Conservation (phyloP, 2,329 filamentous ascomycete genomes). For the Neopestalotiopsis rosae region DNA sequence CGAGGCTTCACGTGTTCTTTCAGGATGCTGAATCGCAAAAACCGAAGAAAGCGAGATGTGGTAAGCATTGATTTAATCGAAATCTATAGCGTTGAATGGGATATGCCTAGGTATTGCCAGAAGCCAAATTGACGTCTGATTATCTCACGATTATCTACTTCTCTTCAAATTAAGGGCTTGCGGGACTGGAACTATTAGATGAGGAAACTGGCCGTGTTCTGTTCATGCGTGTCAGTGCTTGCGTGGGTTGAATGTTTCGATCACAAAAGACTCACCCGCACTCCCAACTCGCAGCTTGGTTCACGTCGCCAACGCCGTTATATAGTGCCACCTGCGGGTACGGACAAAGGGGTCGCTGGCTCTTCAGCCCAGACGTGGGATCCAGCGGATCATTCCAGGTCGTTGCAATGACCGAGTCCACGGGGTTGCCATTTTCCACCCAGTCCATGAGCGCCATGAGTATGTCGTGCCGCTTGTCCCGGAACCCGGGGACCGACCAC, state of each 20-base stretch:
- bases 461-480: conserved; percentile 42
- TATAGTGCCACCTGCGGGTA: conserved; percentile 43
- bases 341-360: conserved; percentile 52
- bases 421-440: conserved; percentile 39
- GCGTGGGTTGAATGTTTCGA: neutral
- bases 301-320: conserved; percentile 38
- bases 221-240: neutral
- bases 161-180: too few species aligned
- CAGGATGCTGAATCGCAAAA: too few species aligned
- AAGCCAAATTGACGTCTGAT: neutral
- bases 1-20: too few species aligned
- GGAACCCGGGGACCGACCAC: conserved; percentile 41
- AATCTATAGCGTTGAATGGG: too few species aligned
- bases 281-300: conserved; percentile 39
- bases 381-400: conserved; percentile 36
- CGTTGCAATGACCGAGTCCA: conserved; percentile 41
- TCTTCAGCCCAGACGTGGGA: conserved; percentile 42
- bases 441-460: conserved; percentile 44
- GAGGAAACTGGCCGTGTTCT: too few species aligned
- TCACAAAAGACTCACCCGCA: conserved; percentile 33
- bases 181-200: too few species aligned
- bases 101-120: neutral
- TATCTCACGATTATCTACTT: neutral
- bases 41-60: too few species aligned
- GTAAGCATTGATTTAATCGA: too few species aligned